Base-by-base conservation (phyloP, 139 green algal species). In the Tetradesmus obliquus region DNA sequence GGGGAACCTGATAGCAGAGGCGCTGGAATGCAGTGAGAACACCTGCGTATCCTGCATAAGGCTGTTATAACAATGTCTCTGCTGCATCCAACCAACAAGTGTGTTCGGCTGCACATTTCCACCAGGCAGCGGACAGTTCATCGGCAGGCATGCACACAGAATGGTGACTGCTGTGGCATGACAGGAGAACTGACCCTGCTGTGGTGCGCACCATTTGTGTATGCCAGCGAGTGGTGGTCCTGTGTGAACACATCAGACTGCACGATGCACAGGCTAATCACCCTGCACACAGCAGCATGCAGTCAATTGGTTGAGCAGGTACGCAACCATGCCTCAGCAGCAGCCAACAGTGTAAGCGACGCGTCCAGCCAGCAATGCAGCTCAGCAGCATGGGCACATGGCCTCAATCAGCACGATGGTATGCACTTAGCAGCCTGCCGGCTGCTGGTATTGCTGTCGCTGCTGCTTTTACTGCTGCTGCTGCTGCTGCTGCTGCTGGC, bases 201-300 rank as follows among this genome's bases (percentile, higher is more conserved):
- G 32, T 15, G 10, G 53, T 54, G 22, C 88, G 55, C 79, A 91
- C 88, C 88, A 20, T 91, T 86, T 51, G 88, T 91, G 79, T 91
- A 87, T 55, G 88, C 57, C 13, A 91, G 24, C 24, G 88, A 91
- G 57, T 86, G 79, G 66, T 91, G 88, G 60, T 91, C 88, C 58
- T 91, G 88, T 19, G 79, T 91, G 57, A 91, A 91, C 9, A 86
- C 76, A 57, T 91, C 88, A 55, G 88, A 86, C 79, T 87, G 76
- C 12, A 91, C 88, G 19, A 91, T 81, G 58, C 12, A 53, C n/a
- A 91, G 79, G 88, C 76, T 91, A 24, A 91, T 86, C 4, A 54
- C 22, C 87, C 87, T 91, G 86, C 69, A 84, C 80, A 85, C 80
- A 58, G 32, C 32, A 58, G 80, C 80, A n/a, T 55, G 74, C 57